Percentiles rank a stretch among this genome's conserved stretches.
Conservation (phyloP, 441 rosid species). For the Pelargonium australe region DNA sequence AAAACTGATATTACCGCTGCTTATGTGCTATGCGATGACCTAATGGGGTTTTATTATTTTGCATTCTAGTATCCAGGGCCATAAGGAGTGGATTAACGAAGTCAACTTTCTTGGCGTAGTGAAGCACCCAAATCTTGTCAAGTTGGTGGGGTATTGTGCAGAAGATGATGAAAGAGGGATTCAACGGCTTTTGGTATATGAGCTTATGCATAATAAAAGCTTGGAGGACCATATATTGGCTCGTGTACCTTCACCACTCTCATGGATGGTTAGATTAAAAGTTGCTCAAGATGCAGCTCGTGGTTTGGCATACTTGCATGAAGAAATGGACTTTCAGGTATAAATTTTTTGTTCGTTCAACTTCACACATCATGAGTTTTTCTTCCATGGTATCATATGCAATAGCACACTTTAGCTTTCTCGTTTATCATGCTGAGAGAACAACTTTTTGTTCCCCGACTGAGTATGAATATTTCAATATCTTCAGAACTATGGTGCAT, state of each 20-base stretch:
- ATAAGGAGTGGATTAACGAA: slow-evolving; percentile 95
- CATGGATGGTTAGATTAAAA: slow-evolving; percentile 69
- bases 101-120: slow-evolving; percentile 86
- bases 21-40: background rate
- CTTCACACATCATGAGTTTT: background rate
- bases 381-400: background rate
- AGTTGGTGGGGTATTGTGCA: slow-evolving; percentile 81
- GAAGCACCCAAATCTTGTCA: slow-evolving; percentile 92
- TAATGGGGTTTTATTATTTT: slow-evolving; percentile 26
- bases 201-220: slow-evolving; percentile 84
- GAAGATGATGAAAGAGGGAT: slow-evolving; percentile 96
- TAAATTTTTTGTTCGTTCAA: background rate
- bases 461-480: background rate
- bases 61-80: slow-evolving; percentile 88
- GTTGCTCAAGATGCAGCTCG: slow-evolving; percentile 88
- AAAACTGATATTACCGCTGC: background rate
- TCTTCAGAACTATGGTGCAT: background rate
- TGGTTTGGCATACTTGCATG: slow-evolving; percentile 87
- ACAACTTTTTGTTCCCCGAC: background rate
- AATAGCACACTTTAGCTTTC: background rate
- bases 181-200: slow-evolving; percentile 78
- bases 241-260: slow-evolving; percentile 39
- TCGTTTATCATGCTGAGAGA: background rate
- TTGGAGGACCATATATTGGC: slow-evolving; percentile 76
- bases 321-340: slow-evolving; percentile 97